Evolutionary conservation across 257 asterid genomes (phyloP).

Genomic region (Solanum etuberosum): DNA sequence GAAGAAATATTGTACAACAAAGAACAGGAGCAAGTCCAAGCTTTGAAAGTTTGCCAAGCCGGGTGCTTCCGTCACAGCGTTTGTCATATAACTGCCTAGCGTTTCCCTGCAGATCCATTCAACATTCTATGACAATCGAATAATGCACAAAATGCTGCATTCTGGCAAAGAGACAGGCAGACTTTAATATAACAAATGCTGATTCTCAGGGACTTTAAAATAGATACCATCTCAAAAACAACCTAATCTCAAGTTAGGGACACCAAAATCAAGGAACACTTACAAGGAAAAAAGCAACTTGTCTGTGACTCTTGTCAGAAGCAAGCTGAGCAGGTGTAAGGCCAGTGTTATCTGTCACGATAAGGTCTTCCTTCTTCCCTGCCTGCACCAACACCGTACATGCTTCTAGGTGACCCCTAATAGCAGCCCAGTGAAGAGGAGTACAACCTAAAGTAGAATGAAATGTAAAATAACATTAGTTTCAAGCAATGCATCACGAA

Average conservation of each 20-base stretch:
- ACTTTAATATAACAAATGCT: neutral
- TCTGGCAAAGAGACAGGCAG: neutral
- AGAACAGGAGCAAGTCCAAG: slow-evolving; percentile 93
- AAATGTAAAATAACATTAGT: neutral
- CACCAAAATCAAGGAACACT: slow-evolving; percentile 26
- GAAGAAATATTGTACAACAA: slow-evolving; percentile 64
- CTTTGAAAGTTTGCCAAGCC: slow-evolving; percentile 64
- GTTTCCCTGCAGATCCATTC: slow-evolving; percentile 60
- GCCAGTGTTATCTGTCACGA: slow-evolving; percentile 78
- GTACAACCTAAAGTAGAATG: slow-evolving; percentile 62
- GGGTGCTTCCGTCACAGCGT: slow-evolving; percentile 65
- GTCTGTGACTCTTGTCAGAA: slow-evolving; percentile 87
- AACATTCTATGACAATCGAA: neutral
- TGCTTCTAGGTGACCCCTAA: slow-evolving; percentile 91
- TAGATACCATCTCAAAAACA: neutral
- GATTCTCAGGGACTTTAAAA: neutral
- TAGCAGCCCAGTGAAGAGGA: slow-evolving; percentile 99
- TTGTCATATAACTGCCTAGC: slow-evolving; percentile 79
- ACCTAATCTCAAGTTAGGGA: neutral
- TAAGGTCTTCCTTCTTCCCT: slow-evolving; percentile 91
- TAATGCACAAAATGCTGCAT: neutral
- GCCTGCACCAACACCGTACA: slow-evolving; percentile 98
- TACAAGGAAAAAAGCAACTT: slow-evolving; percentile 99
- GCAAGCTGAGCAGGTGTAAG: slow-evolving; percentile 98
- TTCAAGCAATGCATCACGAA: neutral